Conservation (phyloP, 495 filamentous ascomycete species). For the Peziza echinospora region DNA sequence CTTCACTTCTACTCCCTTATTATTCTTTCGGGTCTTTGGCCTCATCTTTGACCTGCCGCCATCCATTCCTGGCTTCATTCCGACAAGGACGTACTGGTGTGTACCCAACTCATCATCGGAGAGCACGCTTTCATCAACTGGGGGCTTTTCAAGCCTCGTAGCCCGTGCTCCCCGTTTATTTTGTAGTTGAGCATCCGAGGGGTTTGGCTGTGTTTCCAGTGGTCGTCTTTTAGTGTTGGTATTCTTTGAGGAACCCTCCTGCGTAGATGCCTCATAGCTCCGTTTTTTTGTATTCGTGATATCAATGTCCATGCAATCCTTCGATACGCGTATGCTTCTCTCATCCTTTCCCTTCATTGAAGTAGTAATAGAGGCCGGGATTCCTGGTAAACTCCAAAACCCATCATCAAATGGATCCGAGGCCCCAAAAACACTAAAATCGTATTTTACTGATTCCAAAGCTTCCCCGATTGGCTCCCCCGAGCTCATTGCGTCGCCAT, state of each 20-base stretch:
- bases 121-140: not conserved
- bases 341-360: not conserved
- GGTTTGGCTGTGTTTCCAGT: too few relatives aligned
- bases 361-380: not conserved
- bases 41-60: too few relatives aligned
- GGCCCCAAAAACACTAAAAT: not conserved
- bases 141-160: not conserved
- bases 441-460: not conserved
- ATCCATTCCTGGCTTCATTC: too few relatives aligned
- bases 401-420: not conserved
- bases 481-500: not conserved
- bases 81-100: too few relatives aligned
- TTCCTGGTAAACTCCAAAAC: not conserved
- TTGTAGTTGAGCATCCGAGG: not conserved
- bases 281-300: not conserved
- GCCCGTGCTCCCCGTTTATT: not conserved
- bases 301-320: not conserved
- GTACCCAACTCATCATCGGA: not conserved
- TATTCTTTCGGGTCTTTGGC: too few relatives aligned
- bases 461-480: not conserved
- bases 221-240: too few relatives aligned
- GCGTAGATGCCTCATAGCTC: not conserved
- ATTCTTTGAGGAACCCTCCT: too few relatives aligned
- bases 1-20: too few relatives aligned
- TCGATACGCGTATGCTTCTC: not conserved